Evolutionary conservation across 352 stramenopile species (phyloP).

Genomic region (Globisporangium spinosum): DNA sequence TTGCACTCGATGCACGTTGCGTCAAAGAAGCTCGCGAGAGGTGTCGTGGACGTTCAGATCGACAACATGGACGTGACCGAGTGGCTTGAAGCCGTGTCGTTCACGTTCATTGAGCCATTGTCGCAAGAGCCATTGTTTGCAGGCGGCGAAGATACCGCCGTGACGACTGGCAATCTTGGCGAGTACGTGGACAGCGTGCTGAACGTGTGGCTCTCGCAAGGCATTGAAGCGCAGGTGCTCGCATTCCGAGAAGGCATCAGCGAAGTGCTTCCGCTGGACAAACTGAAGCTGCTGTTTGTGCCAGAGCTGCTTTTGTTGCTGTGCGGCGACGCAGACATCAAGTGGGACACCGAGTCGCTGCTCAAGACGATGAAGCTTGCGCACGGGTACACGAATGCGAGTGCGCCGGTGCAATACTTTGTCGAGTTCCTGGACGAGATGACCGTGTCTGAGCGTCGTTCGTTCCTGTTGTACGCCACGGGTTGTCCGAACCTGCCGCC

Average conservation of each 20-base stretch:
- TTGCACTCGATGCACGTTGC: constrained; percentile 51
- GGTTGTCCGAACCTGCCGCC: constrained; percentile 79
- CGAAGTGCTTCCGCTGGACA: constrained; percentile 67
- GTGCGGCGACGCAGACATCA: constrained; percentile 71
- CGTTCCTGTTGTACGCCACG: constrained; percentile 79
- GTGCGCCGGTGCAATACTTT: constrained; percentile 61
- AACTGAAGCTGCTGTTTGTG: constrained; percentile 69
- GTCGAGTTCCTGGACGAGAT: constrained; percentile 71
- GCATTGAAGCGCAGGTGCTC: constrained; percentile 57
- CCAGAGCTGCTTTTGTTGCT: constrained; percentile 60
- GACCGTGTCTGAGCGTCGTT: constrained; percentile 46
- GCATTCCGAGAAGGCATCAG: constrained; percentile 76
- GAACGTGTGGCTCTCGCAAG: constrained; percentile 56
- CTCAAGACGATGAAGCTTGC: constrained; percentile 71
- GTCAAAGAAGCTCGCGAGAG: constrained; percentile 28
- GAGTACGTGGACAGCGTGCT: constrained; percentile 59
- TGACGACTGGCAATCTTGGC: constrained; percentile 53
- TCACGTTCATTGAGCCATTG: constrained; percentile 79
- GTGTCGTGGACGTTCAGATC: constrained; percentile 40
- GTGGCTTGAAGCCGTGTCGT: constrained; percentile 63
- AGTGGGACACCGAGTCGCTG: constrained; percentile 63
- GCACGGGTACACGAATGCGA: constrained; percentile 82
- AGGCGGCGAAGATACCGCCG: constrained; percentile 36
- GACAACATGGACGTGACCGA: constrained; percentile 42
- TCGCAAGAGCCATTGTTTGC: constrained; percentile 57